Evolutionary conservation across 2,329 filamentous ascomycete genomes (phyloP), one percentile per base, ranked within the genome.

Genomic region (Microcyclospora tardicrescens): DNA sequence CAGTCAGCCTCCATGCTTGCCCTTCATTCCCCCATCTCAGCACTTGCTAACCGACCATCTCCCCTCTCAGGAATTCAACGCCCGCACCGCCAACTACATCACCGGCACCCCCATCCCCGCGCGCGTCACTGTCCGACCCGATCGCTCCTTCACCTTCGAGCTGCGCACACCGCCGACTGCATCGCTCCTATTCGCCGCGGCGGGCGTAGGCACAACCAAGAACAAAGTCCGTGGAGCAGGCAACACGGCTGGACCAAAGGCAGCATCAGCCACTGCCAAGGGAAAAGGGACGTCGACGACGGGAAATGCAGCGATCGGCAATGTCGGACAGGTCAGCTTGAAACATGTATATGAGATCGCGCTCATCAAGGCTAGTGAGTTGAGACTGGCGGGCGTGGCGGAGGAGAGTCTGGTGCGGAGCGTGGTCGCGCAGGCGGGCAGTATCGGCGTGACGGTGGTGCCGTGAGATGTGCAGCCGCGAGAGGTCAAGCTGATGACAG

Each of bases 321-420:
- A 68, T 6, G 75, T 93, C n/a, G 91, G 89, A 41, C 81, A 75
- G 3, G 73, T 98, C 40, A 91, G 81, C 54, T 66, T 98, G 55
- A 98, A 98, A 70, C 91, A 98, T 65, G 69, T 98, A 15, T 96
- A 86, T 65, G 89, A 96, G 67, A 96, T 98, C 62, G 91, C 91
- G 48, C 87, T 84, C 71, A 93, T 98, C 57, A 98, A 98, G 73
- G 81, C 63, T 39, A 48, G 50, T 2, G 67, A 71, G 61, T 55
- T 52, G 31, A 53, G 67, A 40, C 47, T 71, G 47, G 57, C 52
- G 57, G 79, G 81, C 0, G 83, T 87, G 79, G 86, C 79, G 47
- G 73, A 93, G 28, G 85, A 95, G 63, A 86, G 83, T 0, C 60
- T 96, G 54, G 69, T 77, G 16, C 74, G 83, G 47, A 89, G 86